phyloP scores from a whole-genome alignment of 441 rosid species.

The Pelargonium hybrid region DNA sequence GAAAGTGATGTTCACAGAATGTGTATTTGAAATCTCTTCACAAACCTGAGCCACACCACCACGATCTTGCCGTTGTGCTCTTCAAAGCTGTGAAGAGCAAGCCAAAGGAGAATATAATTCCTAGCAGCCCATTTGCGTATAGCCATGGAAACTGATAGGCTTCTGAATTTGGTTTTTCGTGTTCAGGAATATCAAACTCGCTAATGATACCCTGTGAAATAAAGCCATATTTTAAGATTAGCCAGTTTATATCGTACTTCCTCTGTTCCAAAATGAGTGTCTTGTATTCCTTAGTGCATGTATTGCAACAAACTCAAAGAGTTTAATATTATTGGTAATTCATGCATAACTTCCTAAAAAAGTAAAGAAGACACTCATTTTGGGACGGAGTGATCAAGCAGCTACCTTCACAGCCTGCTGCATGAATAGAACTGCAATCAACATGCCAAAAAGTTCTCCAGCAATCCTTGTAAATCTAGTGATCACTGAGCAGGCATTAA shows the following conservation, averaged over 20 bases:
- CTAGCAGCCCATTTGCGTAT: constrained; percentile 64
- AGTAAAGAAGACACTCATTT: too few species aligned
- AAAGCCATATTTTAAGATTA: not conserved
- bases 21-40: not conserved
- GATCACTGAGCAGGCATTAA: constrained; percentile 56
- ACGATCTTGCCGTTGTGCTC: constrained; percentile 64
- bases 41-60: constrained; percentile 69
- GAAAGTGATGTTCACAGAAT: not conserved
- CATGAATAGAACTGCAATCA: constrained; percentile 73
- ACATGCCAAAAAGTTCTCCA: constrained; percentile 83
- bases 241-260: not conserved
- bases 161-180: constrained; percentile 38
- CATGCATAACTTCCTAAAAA: too few species aligned
- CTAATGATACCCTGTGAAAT: constrained; percentile 53
- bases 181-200: constrained; percentile 49
- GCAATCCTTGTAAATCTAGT: constrained; percentile 70
- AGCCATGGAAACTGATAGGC: constrained; percentile 57
- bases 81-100: constrained; percentile 47
- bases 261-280: too few species aligned
- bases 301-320: too few species aligned
- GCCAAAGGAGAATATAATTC: constrained; percentile 61
- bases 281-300: too few species aligned
- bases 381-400: not conserved
- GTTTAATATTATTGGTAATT: too few species aligned
- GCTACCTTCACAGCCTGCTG: constrained; percentile 78